These are phyloP conservation scores for Microdochium bolleyi DNA, from an alignment of 2,329 filamentous ascomycete species.

Conservation along the genomic window DNA sequence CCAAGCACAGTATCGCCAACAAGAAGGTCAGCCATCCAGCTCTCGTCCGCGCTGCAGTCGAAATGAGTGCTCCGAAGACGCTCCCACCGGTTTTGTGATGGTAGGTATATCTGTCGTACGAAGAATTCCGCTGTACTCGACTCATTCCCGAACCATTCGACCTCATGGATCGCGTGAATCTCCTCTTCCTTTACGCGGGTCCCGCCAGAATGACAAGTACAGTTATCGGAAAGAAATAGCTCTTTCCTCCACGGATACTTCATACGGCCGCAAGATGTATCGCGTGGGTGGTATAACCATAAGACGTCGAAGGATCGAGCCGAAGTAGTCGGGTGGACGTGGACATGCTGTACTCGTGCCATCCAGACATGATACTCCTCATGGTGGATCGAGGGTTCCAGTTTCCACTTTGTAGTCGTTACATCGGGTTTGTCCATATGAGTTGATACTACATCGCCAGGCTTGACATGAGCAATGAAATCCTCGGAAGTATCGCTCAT, in stretches of 20 bases:
- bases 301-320: slow-evolving; percentile 49
- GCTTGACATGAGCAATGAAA: slow-evolving; percentile 25
- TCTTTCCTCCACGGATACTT: slow-evolving; percentile 66
- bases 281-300: slow-evolving; percentile 65
- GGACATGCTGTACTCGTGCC: slow-evolving; percentile 56
- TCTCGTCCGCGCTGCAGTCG: slow-evolving; percentile 31
- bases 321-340: slow-evolving; percentile 21
- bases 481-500: slow-evolving; percentile 5
- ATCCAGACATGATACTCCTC: slow-evolving; percentile 53
- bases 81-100: slow-evolving; percentile 52
- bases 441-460: slow-evolving; percentile 42
- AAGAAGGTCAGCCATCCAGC: neutral
- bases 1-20: neutral
- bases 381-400: slow-evolving; percentile 32
- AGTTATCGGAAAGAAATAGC: slow-evolving; percentile 69
- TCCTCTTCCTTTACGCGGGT: slow-evolving; percentile 43
- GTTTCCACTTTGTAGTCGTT: slow-evolving; percentile 47
- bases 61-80: slow-evolving; percentile 48
- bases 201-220: slow-evolving; percentile 46
- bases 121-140: slow-evolving; percentile 47
- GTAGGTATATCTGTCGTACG: slow-evolving; percentile 61
- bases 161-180: slow-evolving; percentile 45
- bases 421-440: slow-evolving; percentile 31
- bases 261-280: slow-evolving; percentile 62
- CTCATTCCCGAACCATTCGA: slow-evolving; percentile 49